Percentiles rank a stretch among this genome's conserved stretches.
Conservation (phyloP, 2,329 filamentous ascomycete genomes). For the Kalmusia sp. region DNA sequence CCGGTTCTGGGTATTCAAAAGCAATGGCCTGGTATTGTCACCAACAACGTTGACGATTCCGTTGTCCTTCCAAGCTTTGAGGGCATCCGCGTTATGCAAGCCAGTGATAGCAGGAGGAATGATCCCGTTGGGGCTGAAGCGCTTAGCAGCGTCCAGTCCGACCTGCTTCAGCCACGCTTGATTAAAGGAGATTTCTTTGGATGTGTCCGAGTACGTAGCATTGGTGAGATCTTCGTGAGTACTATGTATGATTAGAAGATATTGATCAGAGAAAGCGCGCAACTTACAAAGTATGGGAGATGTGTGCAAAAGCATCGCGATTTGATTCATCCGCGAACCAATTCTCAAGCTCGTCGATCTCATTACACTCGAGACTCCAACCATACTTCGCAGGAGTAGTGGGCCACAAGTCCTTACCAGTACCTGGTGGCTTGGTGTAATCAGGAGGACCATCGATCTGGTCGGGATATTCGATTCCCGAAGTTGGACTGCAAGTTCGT, state of each 20-base stretch:
- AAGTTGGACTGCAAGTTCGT: slow-evolving; percentile 35
- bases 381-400: slow-evolving; percentile 52
- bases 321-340: slow-evolving; percentile 63
- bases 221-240: slow-evolving; percentile 66
- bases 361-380: slow-evolving; percentile 59
- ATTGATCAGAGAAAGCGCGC: not conserved
- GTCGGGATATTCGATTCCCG: slow-evolving; percentile 48
- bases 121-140: slow-evolving; percentile 62
- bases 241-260: slow-evolving; percentile 22
- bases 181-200: slow-evolving; percentile 67
- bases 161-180: slow-evolving; percentile 64
- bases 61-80: slow-evolving; percentile 65
- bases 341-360: slow-evolving; percentile 58
- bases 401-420: slow-evolving; percentile 49
- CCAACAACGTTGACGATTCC: slow-evolving; percentile 68
- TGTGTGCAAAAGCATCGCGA: slow-evolving; percentile 61
- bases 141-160: slow-evolving; percentile 54
- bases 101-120: slow-evolving; percentile 71
- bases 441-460: slow-evolving; percentile 53
- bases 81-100: slow-evolving; percentile 68
- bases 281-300: slow-evolving; percentile 66
- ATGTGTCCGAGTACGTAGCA: slow-evolving; percentile 64
- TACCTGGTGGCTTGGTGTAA: slow-evolving; percentile 53
- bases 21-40: slow-evolving; percentile 65
- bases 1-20: slow-evolving; percentile 60